Base-by-base conservation (phyloP, 306 rosid species). In the Glycine soja region DNA sequence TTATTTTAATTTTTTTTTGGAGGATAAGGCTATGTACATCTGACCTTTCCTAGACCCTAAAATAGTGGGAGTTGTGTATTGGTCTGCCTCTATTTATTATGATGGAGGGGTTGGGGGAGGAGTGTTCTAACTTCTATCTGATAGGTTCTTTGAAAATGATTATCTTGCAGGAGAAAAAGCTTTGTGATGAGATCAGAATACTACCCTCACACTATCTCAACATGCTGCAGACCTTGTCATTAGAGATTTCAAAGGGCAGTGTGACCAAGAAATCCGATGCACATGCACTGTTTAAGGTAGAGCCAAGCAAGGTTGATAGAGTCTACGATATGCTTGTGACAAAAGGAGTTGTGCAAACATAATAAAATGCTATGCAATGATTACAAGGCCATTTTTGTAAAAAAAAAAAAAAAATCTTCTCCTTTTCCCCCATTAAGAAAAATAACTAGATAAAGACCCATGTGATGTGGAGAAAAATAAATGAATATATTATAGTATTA, bases 141-240 rank as follows among this genome's bases (percentile, higher is more conserved):
- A 86, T 88, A 70, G 42, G 10, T 75, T 18, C 50, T 42, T 47
- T 46, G 46, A 63, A 69, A 61, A 76, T 70, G 68, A 59, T 58
- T 76, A 8, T 52, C 42, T 2, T 82, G 89, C 90, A 94, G 98
- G 97, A 94, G 87, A 86, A 75, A 62, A 84, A 69, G 73, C 93
- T 92, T 19, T 90, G 98, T 85, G 80, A 84, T 15, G 97, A 92
- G 90, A 79, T 87, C 71, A 85, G 91, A 87, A 54, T 94, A 72
- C 85, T 92, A 38, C 98, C 98, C 3, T 80, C 92, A 13, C 94
- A 89, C 80, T 92, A 90, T 81, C 94, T 92, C 12, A 83, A 82
- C 70, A 94, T 94, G 92, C 78, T 79, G 81, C 84, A 88, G 80
- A 84, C 54, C 83, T 85, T 94, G 56, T 84, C 94, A 11, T 54